Base-by-base conservation (phyloP, 441 rosid genomes). In the Erysimum cheiri region DNA sequence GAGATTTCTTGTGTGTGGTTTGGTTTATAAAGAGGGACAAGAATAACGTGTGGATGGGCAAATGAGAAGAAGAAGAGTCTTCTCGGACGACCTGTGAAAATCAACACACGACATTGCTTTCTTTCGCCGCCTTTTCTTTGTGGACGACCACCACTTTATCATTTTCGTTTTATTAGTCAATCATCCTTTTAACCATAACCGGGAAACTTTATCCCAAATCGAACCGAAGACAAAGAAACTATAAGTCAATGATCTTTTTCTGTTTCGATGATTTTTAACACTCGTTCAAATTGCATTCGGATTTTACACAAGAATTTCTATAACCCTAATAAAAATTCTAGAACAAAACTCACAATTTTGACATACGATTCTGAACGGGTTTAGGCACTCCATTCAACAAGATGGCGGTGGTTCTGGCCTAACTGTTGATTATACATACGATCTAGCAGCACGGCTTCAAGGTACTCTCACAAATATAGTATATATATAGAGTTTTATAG, bases 401-500 rank as follows among this genome's bases (percentile, higher is more conserved):
- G 4, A 29, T 3, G 5, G 32, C 5, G 32, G n/a, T n/a, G n/a
- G 31, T 28, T 28, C 5, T 28, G 31, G 0, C 8, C 22, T 6
- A 6, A 13, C 35, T 7, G 1, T 2, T 6, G 12, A 7, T 31
- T 5, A 14, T 15, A 43, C 41, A n/a, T n/a, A n/a, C n/a, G 44
- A 32, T 44, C 11, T 17, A 28, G 5, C 3, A 26, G 7, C 17
- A 1, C 10, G 9, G 47, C 9, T 8, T 15, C 11, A 49, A 40
- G 19, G 48, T 54, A 2, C 40, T 49, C 26, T n/a, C n/a, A n/a
- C n/a, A n/a, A n/a, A n/a, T n/a, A n/a, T n/a, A n/a, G n/a, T n/a
- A n/a, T n/a, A 22, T 22, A 22, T 37, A 52, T 15, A 11, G 8
- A 50, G 49, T 10, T 73, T 73, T 67, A 60, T 53, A 67, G 19